A percentile compares a stretch with the other conserved stretches of the same genome.
These are phyloP conservation scores for Lophiostoma macrostomum DNA, from an alignment of 495 filamentous ascomycete genomes.

Conservation along the genomic window DNA sequence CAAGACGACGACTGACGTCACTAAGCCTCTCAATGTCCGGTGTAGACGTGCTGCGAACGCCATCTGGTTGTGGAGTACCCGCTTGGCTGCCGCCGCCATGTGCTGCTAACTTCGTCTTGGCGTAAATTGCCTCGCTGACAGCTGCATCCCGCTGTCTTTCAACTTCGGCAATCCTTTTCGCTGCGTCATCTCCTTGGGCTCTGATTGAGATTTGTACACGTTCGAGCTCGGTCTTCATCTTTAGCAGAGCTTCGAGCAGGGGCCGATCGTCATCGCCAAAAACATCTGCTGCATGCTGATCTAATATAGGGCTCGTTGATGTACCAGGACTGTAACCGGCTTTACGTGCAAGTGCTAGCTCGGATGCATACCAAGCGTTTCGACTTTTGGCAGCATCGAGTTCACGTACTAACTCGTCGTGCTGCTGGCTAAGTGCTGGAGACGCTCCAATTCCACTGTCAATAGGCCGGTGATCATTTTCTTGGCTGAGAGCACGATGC, in stretches of 20 bases:
- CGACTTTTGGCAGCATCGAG: slow-evolving; percentile 75
- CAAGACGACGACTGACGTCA: slow-evolving; percentile 80
- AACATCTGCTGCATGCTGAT: slow-evolving; percentile 69
- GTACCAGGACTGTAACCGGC: slow-evolving; percentile 76
- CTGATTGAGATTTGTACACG: slow-evolving; percentile 85
- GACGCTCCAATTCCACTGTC: slow-evolving; percentile 42
- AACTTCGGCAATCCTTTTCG: slow-evolving; percentile 84
- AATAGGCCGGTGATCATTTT: slow-evolving; percentile 28
- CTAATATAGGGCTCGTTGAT: slow-evolving; percentile 68
- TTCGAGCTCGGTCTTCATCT: slow-evolving; percentile 79
- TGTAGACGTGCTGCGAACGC: slow-evolving; percentile 50
- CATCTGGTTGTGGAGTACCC: slow-evolving; percentile 69
- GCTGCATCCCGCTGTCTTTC: slow-evolving; percentile 92
- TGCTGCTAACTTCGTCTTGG: slow-evolving; percentile 86
- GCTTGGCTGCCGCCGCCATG: slow-evolving; percentile 64
- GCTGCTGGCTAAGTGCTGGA: slow-evolving; percentile 40
- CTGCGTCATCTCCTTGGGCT: slow-evolving; percentile 76
- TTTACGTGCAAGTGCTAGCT: slow-evolving; percentile 84
- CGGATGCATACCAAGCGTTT: slow-evolving; percentile 96
- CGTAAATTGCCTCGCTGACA: slow-evolving; percentile 88
- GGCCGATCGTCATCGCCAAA: slow-evolving; percentile 89
- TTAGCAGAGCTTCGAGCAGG: slow-evolving; percentile 85
- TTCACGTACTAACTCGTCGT: slow-evolving; percentile 68
- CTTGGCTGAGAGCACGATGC: slow-evolving; percentile 23
- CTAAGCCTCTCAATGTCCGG: slow-evolving; percentile 61